phyloP scores from a whole-genome alignment of 495 filamentous ascomycete genomes.

The Aspergillus panamensis region DNA sequence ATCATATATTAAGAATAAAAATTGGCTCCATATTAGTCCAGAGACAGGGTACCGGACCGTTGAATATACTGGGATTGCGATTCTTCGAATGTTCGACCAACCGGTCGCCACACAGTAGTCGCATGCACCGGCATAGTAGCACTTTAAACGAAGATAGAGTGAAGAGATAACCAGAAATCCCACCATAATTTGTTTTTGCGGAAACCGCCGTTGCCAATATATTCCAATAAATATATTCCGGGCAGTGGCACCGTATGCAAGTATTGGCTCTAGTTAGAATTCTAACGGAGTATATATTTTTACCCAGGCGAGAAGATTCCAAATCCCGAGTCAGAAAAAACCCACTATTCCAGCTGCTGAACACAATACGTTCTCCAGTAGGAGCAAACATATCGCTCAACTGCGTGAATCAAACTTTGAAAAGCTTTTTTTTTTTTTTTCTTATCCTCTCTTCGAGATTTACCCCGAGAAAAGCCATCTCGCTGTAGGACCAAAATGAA shows the following conservation, averaged over 20 bases:
- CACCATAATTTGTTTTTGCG: not conserved
- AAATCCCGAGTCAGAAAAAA: constrained; percentile 1
- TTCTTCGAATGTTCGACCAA: constrained; percentile 9
- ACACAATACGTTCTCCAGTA: not conserved
- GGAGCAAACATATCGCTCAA: not conserved
- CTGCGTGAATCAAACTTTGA: not conserved
- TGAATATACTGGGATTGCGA: not conserved
- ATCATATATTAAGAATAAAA: constrained; percentile 14
- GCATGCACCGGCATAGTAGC: not conserved
- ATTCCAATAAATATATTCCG: not conserved
- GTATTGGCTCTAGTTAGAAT: not conserved
- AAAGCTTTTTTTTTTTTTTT: not conserved
- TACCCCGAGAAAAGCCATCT: no score
- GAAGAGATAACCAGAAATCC: not conserved
- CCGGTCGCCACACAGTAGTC: constrained; percentile 3
- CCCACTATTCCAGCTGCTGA: not conserved
- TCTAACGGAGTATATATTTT: not conserved
- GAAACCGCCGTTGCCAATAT: not conserved
- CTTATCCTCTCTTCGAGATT: no score
- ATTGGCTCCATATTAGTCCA: constrained; percentile 13
- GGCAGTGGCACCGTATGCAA: not conserved
- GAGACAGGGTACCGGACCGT: not conserved
- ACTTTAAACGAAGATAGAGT: not conserved
- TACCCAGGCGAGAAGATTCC: not conserved
- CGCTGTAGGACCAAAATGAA: no score